A percentile compares a stretch with the other conserved stretches of the same genome.
phyloP scores from a whole-genome alignment of 2,329 filamentous ascomycete species.

The Lasiodiplodia hormozganensis region DNA sequence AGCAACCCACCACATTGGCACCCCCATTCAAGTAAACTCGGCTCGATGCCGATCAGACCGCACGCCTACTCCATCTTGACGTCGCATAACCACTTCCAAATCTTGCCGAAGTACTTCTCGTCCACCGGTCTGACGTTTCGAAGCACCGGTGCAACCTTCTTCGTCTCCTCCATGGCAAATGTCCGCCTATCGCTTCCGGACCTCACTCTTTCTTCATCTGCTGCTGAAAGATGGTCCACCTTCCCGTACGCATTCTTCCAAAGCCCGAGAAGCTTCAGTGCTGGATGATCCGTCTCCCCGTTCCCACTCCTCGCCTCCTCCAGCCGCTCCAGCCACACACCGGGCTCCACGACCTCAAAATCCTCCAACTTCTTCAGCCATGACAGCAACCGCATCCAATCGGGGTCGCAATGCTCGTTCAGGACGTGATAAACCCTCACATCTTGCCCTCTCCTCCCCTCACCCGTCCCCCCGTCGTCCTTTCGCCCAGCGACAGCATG shows the following conservation, averaged over 20 bases:
- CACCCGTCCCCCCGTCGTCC: slow-evolving; percentile 8
- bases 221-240: neutral
- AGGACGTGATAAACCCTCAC: slow-evolving; percentile 57
- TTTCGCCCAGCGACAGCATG: neutral
- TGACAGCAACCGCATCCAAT: slow-evolving; percentile 55
- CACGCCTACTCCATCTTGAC: slow-evolving; percentile 1
- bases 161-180: slow-evolving; percentile 48
- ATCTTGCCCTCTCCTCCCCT: neutral
- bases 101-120: slow-evolving; percentile 51
- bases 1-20: too few species aligned
- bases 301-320: slow-evolving; percentile 34
- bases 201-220: neutral
- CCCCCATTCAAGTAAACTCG: too few species aligned
- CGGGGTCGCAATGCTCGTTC: slow-evolving; percentile 53
- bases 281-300: slow-evolving; percentile 47
- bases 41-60: too few species aligned
- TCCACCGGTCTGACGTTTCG: slow-evolving; percentile 49
- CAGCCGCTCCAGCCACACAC: slow-evolving; percentile 53
- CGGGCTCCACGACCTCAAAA: slow-evolving; percentile 51
- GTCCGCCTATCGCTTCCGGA: slow-evolving; percentile 19
- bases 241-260: slow-evolving; percentile 51
- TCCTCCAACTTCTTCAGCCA: slow-evolving; percentile 50
- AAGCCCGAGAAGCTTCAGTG: slow-evolving; percentile 55
- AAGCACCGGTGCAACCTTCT: slow-evolving; percentile 44
- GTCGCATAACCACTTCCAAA: slow-evolving; percentile 50